Percentiles rank a stretch among this genome's conserved stretches.
phyloP scores from a whole-genome alignment of 768 basidiomycete genomes.

The Polyporus arcularius region DNA sequence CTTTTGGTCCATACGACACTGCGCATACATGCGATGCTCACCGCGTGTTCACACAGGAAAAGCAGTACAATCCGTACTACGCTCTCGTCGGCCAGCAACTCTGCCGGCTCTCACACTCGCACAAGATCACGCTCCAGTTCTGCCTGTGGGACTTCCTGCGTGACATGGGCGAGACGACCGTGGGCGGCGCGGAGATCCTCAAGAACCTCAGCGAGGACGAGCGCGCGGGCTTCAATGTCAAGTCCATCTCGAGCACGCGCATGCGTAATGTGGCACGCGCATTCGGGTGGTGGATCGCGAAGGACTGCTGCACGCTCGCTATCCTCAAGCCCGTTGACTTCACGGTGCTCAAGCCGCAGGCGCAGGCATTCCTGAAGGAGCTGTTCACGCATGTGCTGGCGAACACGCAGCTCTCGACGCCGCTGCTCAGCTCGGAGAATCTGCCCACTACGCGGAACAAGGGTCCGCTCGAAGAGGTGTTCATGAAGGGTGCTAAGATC shows the following conservation, averaged over 20 bases:
- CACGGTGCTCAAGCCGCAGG: constrained; percentile 63
- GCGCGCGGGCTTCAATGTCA: constrained; percentile 43
- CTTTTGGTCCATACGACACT: not conserved
- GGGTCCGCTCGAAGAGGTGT: constrained; percentile 70
- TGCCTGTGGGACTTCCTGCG: constrained; percentile 97
- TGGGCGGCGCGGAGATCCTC: constrained; percentile 78
- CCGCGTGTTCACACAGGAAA: constrained; percentile 58
- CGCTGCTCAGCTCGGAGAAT: constrained; percentile 47
- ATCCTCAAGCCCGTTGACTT: constrained; percentile 96
- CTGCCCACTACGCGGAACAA: constrained; percentile 52
- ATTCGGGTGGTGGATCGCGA: constrained; percentile 93
- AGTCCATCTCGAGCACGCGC: constrained; percentile 57
- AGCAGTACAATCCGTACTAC: constrained; percentile 94
- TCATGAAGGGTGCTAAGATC: constrained; percentile 70
- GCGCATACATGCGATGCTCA: not conserved
- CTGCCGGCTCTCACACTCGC: constrained; percentile 74
- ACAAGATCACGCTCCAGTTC: constrained; percentile 92
- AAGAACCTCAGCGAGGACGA: constrained; percentile 57
- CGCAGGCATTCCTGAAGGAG: constrained; percentile 66
- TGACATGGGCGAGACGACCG: constrained; percentile 80
- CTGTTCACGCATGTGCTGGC: constrained; percentile 72
- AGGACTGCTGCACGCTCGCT: constrained; percentile 70
- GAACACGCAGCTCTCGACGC: constrained; percentile 73
- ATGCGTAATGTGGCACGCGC: constrained; percentile 77
- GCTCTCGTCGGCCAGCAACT: constrained; percentile 85